These are phyloP conservation scores for Lasiosphaeris hirsuta DNA, from an alignment of 495 filamentous ascomycete species.

Conservation along the genomic window DNA sequence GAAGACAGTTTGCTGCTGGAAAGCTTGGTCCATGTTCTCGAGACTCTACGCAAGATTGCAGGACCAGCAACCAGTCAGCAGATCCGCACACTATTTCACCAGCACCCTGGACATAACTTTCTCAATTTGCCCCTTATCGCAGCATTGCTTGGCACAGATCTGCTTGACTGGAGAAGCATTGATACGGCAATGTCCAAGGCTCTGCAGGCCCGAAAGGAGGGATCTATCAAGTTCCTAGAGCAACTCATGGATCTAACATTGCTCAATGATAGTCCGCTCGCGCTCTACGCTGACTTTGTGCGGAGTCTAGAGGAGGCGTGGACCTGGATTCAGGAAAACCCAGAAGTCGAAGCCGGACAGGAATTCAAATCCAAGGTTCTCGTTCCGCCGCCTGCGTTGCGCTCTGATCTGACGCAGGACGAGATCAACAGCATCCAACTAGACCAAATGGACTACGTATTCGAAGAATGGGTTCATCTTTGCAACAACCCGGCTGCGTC, in stretches of 20 bases:
- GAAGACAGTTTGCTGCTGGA: conserved; percentile 69
- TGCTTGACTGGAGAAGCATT: conserved; percentile 76
- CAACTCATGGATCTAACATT: conserved; percentile 72
- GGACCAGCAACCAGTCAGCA: conserved; percentile 67
- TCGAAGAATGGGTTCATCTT: conserved; percentile 88
- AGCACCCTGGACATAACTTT: conserved; percentile 67
- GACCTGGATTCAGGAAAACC: conserved; percentile 75
- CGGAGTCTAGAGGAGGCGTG: conserved; percentile 75
- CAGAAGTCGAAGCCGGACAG: conserved; percentile 58
- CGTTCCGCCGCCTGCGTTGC: conserved; percentile 53
- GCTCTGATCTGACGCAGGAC: conserved; percentile 18
- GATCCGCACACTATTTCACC: conserved; percentile 63
- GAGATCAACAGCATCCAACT: conserved; percentile 42
- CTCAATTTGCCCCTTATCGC: conserved; percentile 75
- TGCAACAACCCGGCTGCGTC: conserved; percentile 68
- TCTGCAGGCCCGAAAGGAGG: conserved; percentile 62
- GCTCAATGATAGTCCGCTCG: conserved; percentile 69
- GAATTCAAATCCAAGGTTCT: conserved; percentile 72
- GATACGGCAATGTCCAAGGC: conserved; percentile 73
- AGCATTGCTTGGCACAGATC: conserved; percentile 63
- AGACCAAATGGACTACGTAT: conserved; percentile 89
- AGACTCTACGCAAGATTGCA: conserved; percentile 72
- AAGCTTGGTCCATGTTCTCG: conserved; percentile 75
- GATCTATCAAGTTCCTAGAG: conserved; percentile 70
- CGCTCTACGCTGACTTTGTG: conserved; percentile 81